Evolutionary conservation across 306 rosid species (phyloP).

Genomic region (Cicer chorassanicum): DNA sequence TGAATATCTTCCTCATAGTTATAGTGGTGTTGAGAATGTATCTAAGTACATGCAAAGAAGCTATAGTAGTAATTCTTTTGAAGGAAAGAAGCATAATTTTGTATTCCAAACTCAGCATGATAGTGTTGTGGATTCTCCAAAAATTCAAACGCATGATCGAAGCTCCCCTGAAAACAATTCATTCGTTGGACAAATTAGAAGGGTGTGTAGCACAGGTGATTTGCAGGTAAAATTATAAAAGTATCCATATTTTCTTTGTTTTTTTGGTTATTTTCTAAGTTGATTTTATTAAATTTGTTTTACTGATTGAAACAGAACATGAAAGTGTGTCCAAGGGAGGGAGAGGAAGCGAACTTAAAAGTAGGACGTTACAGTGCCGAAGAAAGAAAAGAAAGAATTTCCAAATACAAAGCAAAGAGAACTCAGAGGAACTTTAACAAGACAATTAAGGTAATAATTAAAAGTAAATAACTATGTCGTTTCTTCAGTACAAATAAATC

Average conservation of each 20-base stretch:
- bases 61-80: conserved; percentile 65
- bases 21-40: conserved; percentile 55
- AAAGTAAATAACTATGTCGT: too few species aligned
- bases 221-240: conserved; percentile 59
- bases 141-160: conserved; percentile 50
- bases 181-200: conserved; percentile 62
- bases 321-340: conserved; percentile 51
- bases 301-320: conserved; percentile 49
- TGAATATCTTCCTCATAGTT: conserved; percentile 56
- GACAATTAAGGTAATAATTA: conserved; percentile 75
- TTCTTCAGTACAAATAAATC: too few species aligned
- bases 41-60: conserved; percentile 74
- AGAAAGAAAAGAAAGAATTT: conserved; percentile 85
- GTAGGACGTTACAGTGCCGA: conserved; percentile 81
- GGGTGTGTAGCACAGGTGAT: conserved; percentile 90
- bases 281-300: not conserved
- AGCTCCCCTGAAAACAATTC: conserved; percentile 57
- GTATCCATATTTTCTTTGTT: too few species aligned
- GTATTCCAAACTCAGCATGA: conserved; percentile 52
- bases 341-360: conserved; percentile 71
- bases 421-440: conserved; percentile 91
- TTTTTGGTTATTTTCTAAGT: not conserved
- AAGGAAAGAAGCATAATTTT: conserved; percentile 57
- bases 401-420: conserved; percentile 91
- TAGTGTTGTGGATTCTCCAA: conserved; percentile 51